Evolutionary conservation across 768 basidiomycete genomes (phyloP), one percentile per base, ranked within the genome.

Genomic region (Leccinum ochraceum): DNA sequence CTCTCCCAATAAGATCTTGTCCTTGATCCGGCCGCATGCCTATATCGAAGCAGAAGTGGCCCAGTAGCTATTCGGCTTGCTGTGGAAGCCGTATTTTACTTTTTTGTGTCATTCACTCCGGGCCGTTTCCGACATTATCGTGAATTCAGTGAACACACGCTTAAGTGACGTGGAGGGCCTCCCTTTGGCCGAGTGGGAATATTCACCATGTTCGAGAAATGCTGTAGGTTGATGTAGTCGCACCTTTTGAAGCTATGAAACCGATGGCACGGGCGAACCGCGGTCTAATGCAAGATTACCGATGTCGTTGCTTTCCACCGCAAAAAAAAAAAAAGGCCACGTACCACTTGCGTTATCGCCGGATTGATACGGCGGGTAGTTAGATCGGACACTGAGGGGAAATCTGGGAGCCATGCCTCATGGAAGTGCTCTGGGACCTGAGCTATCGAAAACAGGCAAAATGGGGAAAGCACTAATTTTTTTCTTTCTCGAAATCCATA

Each of bases 401-500:
- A 28, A 22, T 42, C 17, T 13, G 39, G 53, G 39, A 61, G 32
- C n/a, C 36, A 13, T 37, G 37, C 60, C 39, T 59, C 64, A 55
- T 54, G 56, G 54, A 50, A 34, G 32, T 60, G 56, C 57, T 59
- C 51, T 49, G 37, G 57, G 57, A 50, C 53, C 60, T 54, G 52
- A 59, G 17, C 22, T 42, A 16, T 59, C 64, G 24, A 24, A 66
- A 60, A 60, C 17, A 34, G 54, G 28, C 30, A 46, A 34, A n/a
- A 28, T 24, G 50, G 28, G 53, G 26, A 37, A 53, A 42, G 5
- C 16, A 26, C 34, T 13, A 28, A 16, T 44, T 62, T 46, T 46
- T 62, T 32, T n/a, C 37, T 46, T 44, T 39, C 22, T 39, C 28
- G 51, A 61, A 57, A 68, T 60, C 58, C 54, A 53, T 57, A 56